These are phyloP conservation scores for Boletus insuetus DNA, from an alignment of 768 basidiomycete species.

Conservation along the genomic window DNA sequence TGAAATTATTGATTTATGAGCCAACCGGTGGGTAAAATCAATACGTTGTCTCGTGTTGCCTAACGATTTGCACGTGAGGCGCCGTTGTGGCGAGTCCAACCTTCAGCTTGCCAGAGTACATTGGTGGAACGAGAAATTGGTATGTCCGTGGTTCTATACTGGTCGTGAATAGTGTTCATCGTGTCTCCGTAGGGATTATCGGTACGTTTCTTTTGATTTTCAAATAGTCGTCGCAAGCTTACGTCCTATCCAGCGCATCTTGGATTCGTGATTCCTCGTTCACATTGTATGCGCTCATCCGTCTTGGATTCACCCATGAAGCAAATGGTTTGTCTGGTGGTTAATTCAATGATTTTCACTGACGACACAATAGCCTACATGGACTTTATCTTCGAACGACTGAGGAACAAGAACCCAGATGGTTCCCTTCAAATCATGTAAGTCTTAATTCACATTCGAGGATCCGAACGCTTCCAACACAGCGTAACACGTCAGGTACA, in stretches of 20 bases:
- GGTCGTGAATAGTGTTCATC: background rate
- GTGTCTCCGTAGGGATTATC: slow-evolving; percentile 52
- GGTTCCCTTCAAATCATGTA: slow-evolving; percentile 94
- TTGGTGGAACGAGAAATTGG: slow-evolving; percentile 91
- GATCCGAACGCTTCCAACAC: background rate
- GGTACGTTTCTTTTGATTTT: slow-evolving; percentile 33
- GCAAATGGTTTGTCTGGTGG: slow-evolving; percentile 61
- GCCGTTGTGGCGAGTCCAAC: slow-evolving; percentile 95
- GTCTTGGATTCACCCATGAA: slow-evolving; percentile 92
- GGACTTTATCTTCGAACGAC: slow-evolving; percentile 85
- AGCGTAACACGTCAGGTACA: slow-evolving; percentile 48
- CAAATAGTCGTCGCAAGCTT: background rate
- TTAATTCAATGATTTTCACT: background rate
- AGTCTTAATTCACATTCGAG: background rate
- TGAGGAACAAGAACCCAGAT: slow-evolving; percentile 82
- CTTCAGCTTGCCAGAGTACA: slow-evolving; percentile 89
- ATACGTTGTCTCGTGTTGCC: background rate
- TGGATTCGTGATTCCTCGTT: slow-evolving; percentile 98
- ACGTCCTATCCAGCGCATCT: slow-evolving; percentile 49
- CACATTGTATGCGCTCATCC: slow-evolving; percentile 90
- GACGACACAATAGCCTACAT: slow-evolving; percentile 59
- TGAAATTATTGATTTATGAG: slow-evolving; percentile 91
- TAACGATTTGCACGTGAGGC: slow-evolving; percentile 39
- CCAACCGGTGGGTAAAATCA: slow-evolving; percentile 59
- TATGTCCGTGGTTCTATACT: slow-evolving; percentile 28